phyloP scores from a whole-genome alignment of 2,329 filamentous ascomycete species.

The Aspergillus floridensis region DNA sequence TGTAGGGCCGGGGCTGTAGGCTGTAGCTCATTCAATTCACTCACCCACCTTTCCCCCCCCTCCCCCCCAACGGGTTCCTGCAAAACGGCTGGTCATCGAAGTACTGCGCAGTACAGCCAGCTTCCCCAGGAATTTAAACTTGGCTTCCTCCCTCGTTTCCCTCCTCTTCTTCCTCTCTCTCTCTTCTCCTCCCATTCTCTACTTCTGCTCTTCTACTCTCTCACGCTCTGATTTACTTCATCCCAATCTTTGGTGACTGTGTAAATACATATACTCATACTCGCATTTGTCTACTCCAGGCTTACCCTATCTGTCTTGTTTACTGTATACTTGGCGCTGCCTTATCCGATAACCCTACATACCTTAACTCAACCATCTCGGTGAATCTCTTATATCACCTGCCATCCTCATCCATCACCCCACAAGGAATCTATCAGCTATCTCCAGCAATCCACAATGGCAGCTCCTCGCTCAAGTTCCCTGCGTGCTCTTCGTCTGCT shows the following conservation, averaged over 20 bases:
- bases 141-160: not conserved
- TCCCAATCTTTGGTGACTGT: not conserved
- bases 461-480: constrained; percentile 46
- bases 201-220: not conserved
- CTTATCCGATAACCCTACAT: constrained; percentile 13
- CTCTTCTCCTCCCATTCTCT: not conserved
- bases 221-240: not conserved
- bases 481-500: constrained; percentile 46
- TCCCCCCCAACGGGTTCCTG: constrained; percentile 17
- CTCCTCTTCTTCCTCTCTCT: constrained; percentile 1
- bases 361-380: constrained; percentile 11
- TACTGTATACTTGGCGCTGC: constrained; percentile 9
- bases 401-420: not conserved
- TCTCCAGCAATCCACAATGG: constrained; percentile 32
- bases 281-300: not conserved
- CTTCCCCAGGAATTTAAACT: constrained; percentile 7
- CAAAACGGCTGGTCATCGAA: constrained; percentile 10
- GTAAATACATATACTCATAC: too few species aligned
- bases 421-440: not conserved
- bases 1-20: too few species aligned
- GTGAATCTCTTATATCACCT: constrained; percentile 1
- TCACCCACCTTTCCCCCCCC: constrained; percentile 4
- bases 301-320: not conserved
- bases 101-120: constrained; percentile 3
- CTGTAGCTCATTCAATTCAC: not conserved